Conservation (phyloP, 169 alveolate species). For the Plasmodium gallinaceum region DNA sequence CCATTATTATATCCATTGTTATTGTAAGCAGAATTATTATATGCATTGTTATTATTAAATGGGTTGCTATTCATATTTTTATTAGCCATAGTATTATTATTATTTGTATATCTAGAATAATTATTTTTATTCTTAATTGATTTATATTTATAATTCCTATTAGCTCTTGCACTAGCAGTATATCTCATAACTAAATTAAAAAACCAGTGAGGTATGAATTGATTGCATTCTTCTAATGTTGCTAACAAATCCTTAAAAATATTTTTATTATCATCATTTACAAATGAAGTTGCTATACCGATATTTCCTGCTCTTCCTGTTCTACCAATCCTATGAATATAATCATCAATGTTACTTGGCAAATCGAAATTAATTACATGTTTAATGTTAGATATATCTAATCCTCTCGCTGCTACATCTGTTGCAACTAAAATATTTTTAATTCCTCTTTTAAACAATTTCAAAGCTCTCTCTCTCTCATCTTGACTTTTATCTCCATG, state of each 20-base stretch:
- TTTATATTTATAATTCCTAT: conserved; percentile 48
- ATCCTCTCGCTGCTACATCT: conserved; percentile 99
- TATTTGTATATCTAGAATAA: conserved; percentile 24
- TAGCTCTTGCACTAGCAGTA: conserved; percentile 67
- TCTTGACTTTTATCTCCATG: conserved; percentile 97
- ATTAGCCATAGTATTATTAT: conserved; percentile 3
- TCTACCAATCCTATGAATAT: conserved; percentile 97
- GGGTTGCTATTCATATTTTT: conserved; percentile 26
- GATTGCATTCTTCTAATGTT: conserved; percentile 84
- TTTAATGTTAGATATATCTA: conserved; percentile 96
- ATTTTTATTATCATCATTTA: conserved; percentile 91
- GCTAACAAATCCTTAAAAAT: conserved; percentile 90
- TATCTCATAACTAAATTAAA: conserved; percentile 80
- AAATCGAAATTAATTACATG: conserved; percentile 96
- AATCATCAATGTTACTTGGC: conserved; percentile 95
- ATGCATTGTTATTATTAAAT: conserved; percentile 20
- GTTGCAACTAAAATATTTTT: conserved; percentile 97
- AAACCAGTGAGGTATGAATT: conserved; percentile 86
- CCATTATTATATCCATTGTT: conserved; percentile 7
- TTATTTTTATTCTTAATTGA: conserved; percentile 24
- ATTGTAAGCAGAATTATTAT: conserved; percentile 17
- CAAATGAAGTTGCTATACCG: conserved; percentile 97
- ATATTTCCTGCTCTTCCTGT: conserved; percentile 99
- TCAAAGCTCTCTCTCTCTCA: conserved; percentile 94
- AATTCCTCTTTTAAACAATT: conserved; percentile 92